Conservation (phyloP, 345 rosid genomes). For the Salix arbutifolia region DNA sequence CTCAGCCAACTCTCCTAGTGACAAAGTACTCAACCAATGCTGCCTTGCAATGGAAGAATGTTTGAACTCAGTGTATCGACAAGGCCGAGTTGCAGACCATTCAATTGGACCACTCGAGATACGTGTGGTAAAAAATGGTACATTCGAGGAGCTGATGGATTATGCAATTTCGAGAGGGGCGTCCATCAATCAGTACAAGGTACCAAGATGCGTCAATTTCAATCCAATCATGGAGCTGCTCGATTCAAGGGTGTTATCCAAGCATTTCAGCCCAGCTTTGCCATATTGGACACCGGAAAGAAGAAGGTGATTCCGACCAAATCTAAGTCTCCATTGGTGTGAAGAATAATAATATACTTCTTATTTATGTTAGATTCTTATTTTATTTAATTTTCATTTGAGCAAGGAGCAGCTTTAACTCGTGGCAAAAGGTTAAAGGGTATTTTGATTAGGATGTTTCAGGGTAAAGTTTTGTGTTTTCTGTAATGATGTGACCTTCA, state of each 20-base stretch:
- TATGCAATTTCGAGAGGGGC: slow-evolving; percentile 45
- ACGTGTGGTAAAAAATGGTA: slow-evolving; percentile 36
- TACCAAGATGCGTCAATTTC: slow-evolving; percentile 40
- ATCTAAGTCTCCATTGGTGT: not conserved
- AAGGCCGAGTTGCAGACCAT: slow-evolving; percentile 36
- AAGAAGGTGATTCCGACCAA: slow-evolving; percentile 11
- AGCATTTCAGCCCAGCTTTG: slow-evolving; percentile 33
- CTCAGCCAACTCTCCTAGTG: slow-evolving; percentile 18
- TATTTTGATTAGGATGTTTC: slow-evolving; percentile 34
- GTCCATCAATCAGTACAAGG: slow-evolving; percentile 44
- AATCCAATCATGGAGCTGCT: slow-evolving; percentile 41
- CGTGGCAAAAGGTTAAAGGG: slow-evolving; percentile 7
- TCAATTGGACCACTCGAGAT: slow-evolving; percentile 44
- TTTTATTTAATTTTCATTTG: not conserved
- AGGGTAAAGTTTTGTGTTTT: slow-evolving; percentile 23
- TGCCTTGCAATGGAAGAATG: slow-evolving; percentile 38
- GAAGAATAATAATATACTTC: not conserved
- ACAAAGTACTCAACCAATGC: slow-evolving; percentile 23
- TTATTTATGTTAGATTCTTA: not conserved
- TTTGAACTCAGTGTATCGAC: slow-evolving; percentile 40
- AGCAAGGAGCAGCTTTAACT: not conserved
- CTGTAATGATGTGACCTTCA: slow-evolving; percentile 15
- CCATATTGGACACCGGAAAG: slow-evolving; percentile 37
- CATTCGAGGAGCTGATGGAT: slow-evolving; percentile 45
- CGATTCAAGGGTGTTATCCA: slow-evolving; percentile 34